A percentile compares a stretch with the other conserved stretches of the same genome.
These are phyloP conservation scores for Magnaporthiopsis incrustans DNA, from an alignment of 2,329 filamentous ascomycete genomes.

Conservation along the genomic window DNA sequence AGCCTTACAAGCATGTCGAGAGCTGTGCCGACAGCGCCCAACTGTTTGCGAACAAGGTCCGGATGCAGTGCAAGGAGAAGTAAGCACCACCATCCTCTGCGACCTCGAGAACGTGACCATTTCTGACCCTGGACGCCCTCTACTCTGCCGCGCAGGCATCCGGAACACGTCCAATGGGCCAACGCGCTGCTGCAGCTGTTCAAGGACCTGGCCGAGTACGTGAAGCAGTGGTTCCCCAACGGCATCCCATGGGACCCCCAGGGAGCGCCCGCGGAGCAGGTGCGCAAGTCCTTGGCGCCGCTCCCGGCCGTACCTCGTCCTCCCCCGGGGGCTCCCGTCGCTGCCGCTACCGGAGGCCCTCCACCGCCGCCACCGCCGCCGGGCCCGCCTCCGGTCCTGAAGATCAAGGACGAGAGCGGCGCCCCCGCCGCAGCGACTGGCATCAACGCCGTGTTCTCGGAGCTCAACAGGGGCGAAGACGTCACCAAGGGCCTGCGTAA, in stretches of 20 bases:
- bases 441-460: conserved; percentile 81
- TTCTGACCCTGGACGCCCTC: background rate
- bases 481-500: conserved; percentile 86
- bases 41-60: conserved; percentile 89
- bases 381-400: conserved; percentile 58
- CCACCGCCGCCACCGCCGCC: conserved; percentile 60
- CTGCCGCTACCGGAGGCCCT: conserved; percentile 43
- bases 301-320: conserved; percentile 33
- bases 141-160: conserved; percentile 49
- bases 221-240: conserved; percentile 71
- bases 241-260: conserved; percentile 83
- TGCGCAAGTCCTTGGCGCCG: conserved; percentile 48
- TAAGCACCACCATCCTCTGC: conserved; percentile 15
- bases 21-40: conserved; percentile 78
- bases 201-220: conserved; percentile 72
- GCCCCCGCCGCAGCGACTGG: conserved; percentile 45
- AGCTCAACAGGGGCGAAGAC: conserved; percentile 81
- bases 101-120: background rate
- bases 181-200: conserved; percentile 90
- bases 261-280: conserved; percentile 64
- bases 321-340: conserved; percentile 39
- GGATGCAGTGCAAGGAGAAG: conserved; percentile 81
- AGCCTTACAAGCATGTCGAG: conserved; percentile 77
- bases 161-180: conserved; percentile 77
- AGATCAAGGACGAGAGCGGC: conserved; percentile 43